Evolutionary conservation across 2,329 filamentous ascomycete genomes (phyloP).

Genomic region (Alternaria postmessia): DNA sequence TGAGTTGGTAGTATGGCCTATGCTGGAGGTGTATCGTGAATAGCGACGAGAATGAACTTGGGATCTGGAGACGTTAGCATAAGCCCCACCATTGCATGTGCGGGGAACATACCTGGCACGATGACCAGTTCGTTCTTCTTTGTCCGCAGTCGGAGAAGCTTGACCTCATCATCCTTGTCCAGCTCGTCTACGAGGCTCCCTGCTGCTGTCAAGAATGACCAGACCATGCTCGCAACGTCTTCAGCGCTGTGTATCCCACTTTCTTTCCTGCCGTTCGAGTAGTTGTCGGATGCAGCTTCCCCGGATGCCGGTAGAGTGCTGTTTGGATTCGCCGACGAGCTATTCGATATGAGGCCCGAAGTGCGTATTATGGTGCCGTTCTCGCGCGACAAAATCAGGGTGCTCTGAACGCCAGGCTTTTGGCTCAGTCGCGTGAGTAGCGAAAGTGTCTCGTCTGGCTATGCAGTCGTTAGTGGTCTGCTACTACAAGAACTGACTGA

Average conservation of each 20-base stretch:
- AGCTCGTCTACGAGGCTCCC: conserved; percentile 75
- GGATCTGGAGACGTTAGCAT: conserved; percentile 58
- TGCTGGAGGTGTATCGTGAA: conserved; percentile 80
- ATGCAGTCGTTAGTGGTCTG: conserved; percentile 2
- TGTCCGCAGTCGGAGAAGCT: conserved; percentile 77
- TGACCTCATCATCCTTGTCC: conserved; percentile 80
- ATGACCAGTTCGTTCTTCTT: conserved; percentile 87
- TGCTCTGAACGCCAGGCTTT: conserved; percentile 81
- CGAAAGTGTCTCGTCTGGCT: conserved; percentile 67
- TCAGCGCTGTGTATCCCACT: conserved; percentile 68
- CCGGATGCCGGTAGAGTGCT: conserved; percentile 47
- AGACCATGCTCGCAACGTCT: conserved; percentile 78
- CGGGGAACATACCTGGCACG: conserved; percentile 64
- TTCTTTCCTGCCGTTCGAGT: conserved; percentile 48
- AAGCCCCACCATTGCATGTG: not conserved
- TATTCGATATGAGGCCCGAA: conserved; percentile 71
- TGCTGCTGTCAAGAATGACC: conserved; percentile 75
- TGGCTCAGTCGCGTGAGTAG: conserved; percentile 74
- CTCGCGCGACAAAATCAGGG: conserved; percentile 75
- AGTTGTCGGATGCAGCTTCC: conserved; percentile 42
- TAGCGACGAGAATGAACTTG: conserved; percentile 79
- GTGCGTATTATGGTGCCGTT: conserved; percentile 79
- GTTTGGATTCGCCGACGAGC: conserved; percentile 60
- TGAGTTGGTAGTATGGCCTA: conserved; percentile 44
- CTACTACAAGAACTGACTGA: not conserved